Base-by-base conservation (phyloP, 2,329 filamentous ascomycete species). In the Cercospora berteroae region DNA sequence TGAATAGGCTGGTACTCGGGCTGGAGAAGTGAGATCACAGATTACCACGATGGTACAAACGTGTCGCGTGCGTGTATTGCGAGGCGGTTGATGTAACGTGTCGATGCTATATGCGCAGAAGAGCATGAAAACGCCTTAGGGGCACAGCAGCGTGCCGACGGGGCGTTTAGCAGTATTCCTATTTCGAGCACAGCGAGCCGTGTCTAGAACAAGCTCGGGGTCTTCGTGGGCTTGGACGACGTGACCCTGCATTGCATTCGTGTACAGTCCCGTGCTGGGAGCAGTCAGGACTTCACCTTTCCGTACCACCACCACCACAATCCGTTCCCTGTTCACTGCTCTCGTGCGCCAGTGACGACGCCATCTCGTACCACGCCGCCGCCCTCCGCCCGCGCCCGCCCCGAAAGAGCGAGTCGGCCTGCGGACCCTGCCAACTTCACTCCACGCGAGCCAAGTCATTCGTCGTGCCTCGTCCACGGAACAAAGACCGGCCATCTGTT, bases 381-480 rank as follows among this genome's bases (percentile, higher is more conserved):
- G 44, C 44, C 8, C 44, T 13, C 12, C 44, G n/a, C 44, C 42
- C 42, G 42, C 42, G 42, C 42, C 42, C 42, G 42, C 42, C 1
- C 42, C 42, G 42, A 9, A 23, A 48, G 42, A 48, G 8, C 8
- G 42, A 20, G 10, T 25, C 52, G 52, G 52, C 23, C 52, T 29
- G 52, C 29, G 52, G 52, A 57, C 27, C 52, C n/a, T 29, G 52
- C 52, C 52, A 57, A 57, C 52, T 57, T 57, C 52, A 57, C 52
- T 12, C 31, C 52, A 29, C 52, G 20, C 52, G 20, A n/a, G 52
- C 52, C 52, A n/a, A 16, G 52, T 29, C 52, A 57, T 50, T 50
- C 44, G 44, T 20, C 44, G 42, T 23, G 52, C 52, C 25, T 57
- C 16, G 10, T 25, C 25, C 27, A 57, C 52, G 44, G 10, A 50